Evolutionary conservation across 345 rosid genomes (phyloP), one percentile per base, ranked within the genome.

Genomic region (Boechera retrofracta): DNA sequence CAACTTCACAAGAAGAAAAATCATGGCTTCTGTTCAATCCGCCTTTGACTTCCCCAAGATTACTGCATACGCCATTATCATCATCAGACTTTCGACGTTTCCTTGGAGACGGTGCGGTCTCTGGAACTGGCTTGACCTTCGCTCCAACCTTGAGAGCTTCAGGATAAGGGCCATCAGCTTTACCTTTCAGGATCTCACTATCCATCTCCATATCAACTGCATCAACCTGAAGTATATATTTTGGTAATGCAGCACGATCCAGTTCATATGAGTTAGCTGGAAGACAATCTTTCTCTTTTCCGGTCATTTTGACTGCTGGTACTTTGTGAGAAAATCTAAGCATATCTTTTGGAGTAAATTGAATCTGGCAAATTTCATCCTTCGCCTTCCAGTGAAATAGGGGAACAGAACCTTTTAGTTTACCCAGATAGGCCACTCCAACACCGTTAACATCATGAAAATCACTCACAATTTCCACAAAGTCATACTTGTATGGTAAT

Each of bases 261-360:
- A 92, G 81, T 82, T 92, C 92, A 74, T 80, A 84, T 59, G 96
- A 89, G 51, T 83, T 86, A 36, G 45, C 81, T 47, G 92, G 96
- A 49, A 87, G 83, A 78, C 86, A 86, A 55, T 77, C 77, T 77
- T 88, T 69, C 86, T 92, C 99, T 58, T 71, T 69, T 53, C 94
- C 89, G 16, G 85, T 83, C 94, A 88, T 81, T 78, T 64, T 83
- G 71, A 78, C 80, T 1, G 96, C 88, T 8, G 98, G 98, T 67
- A 92, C 67, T 59, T 36, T 84, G 83, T 95, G 99, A 10, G 99
- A 89, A 83, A 95, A 95, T 66, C 88, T 84, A 71, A 62, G 84
- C 29, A 89, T 71, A 49, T 87, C 87, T 10, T 32, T 4, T 3
- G 63, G n/a, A 65, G 41, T 1, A 13, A 71, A 49, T 3, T 77